phyloP scores from a whole-genome alignment of 1,139 yeast species.

The Yamadazyma atmosphaerica region DNA sequence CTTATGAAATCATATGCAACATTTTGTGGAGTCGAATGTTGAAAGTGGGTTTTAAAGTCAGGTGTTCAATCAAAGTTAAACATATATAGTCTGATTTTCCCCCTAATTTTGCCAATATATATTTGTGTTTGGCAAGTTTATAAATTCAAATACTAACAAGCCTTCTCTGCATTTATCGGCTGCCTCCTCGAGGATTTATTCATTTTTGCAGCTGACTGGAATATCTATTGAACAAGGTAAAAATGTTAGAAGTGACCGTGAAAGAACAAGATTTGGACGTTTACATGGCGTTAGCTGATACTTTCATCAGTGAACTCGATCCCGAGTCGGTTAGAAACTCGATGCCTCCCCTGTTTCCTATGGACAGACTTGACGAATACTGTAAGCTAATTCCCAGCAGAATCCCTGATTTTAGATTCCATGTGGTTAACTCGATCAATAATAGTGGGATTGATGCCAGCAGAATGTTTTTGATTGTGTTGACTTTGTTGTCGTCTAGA shows the following conservation, averaged over 20 bases:
- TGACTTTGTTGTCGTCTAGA: slow-evolving; percentile 30
- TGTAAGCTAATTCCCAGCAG: slow-evolving; percentile 32
- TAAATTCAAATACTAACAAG: too few species aligned
- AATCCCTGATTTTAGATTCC: slow-evolving; percentile 27
- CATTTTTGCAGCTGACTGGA: background rate
- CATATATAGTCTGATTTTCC: background rate
- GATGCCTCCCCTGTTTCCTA: slow-evolving; percentile 28
- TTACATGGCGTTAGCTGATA: slow-evolving; percentile 31
- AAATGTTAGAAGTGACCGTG: slow-evolving; percentile 11
- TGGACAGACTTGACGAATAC: slow-evolving; percentile 34
- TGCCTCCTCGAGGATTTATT: too few species aligned
- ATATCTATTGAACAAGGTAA: too few species aligned
- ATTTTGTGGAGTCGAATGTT: background rate
- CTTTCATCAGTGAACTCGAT: slow-evolving; percentile 33
- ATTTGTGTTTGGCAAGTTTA: too few species aligned
- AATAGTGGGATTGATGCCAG: slow-evolving; percentile 19
- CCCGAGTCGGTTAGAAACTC: slow-evolving; percentile 29
- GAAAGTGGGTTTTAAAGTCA: too few species aligned
- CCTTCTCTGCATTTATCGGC: too few species aligned
- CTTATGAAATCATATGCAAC: background rate
- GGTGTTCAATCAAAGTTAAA: too few species aligned
- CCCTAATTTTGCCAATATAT: background rate
- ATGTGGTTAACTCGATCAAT: slow-evolving; percentile 19
- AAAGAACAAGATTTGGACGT: slow-evolving; percentile 9
- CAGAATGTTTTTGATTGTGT: slow-evolving; percentile 24